These are phyloP conservation scores for Fusarium torreyae DNA, from an alignment of 2,329 filamentous ascomycete species.

Conservation along the genomic window DNA sequence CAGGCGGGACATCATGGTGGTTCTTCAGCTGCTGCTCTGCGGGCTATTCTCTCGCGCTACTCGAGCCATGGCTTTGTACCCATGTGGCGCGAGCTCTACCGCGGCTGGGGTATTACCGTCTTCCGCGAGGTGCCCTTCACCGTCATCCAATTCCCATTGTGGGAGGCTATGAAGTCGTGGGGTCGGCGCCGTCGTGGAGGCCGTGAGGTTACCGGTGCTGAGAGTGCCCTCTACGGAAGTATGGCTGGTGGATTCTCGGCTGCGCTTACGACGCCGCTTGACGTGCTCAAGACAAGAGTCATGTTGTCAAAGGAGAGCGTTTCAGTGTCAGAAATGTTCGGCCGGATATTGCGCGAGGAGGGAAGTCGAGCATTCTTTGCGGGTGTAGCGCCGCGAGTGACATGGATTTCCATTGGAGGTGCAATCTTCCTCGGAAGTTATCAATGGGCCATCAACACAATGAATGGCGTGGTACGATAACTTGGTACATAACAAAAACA, in stretches of 20 bases:
- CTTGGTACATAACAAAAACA: neutral
- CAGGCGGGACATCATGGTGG: constrained; percentile 88
- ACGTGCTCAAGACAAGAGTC: constrained; percentile 96
- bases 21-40: constrained; percentile 76
- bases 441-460: constrained; percentile 85
- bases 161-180: constrained; percentile 91
- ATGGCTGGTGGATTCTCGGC: constrained; percentile 88
- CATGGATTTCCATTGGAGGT: constrained; percentile 96
- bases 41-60: constrained; percentile 74
- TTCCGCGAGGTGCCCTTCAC: constrained; percentile 98
- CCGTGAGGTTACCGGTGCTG: constrained; percentile 74
- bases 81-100: constrained; percentile 88
- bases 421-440: constrained; percentile 96
- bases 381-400: constrained; percentile 84
- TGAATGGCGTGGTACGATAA: constrained; percentile 57
- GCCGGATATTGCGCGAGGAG: constrained; percentile 73
- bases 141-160: constrained; percentile 95
- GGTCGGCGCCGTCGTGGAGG: constrained; percentile 61
- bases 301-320: constrained; percentile 86
- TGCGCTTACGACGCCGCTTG: constrained; percentile 89
- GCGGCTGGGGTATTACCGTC: constrained; percentile 92
- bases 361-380: constrained; percentile 80
- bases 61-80: constrained; percentile 62
- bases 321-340: constrained; percentile 72
- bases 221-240: constrained; percentile 89